Base-by-base conservation (phyloP, 2,329 filamentous ascomycete genomes). In the Phaeophleospora eucalypticola region DNA sequence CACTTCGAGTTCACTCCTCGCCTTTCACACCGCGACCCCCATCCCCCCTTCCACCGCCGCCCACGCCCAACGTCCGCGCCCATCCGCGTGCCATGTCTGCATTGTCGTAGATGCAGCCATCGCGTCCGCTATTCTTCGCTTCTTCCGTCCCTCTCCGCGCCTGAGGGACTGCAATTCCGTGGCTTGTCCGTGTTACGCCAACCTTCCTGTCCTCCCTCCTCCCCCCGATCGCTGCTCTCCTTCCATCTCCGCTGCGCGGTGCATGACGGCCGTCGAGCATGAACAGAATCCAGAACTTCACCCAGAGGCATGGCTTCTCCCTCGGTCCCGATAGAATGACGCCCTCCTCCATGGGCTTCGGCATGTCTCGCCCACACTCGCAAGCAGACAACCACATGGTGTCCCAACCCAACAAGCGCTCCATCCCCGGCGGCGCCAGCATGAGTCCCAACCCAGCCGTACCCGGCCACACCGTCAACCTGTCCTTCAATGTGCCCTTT, bases 401-500 rank as follows among this genome's bases (percentile, higher is more conserved):
- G 41, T 40, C 42, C 15, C 21, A 34, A 20, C 48, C 45, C 49
- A 68, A 78, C 62, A 81, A 82, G 68, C 79, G 80, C 56, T 66
- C 76, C 65, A 62, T 77, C 44, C 73, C 73, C 16, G 72, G 64
- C 43, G 24, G 24, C 24, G 58, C 64, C 32, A 55, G 64, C 17
- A 66, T 79, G 59, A 58, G 57, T 45, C 64, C 62, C 27, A 70
- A 83, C 60, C 83, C 86, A 57, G 81, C 85, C 48, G 76, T 84
- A 53, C 79, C 84, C 64, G 86, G 91, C 66, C 77, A 84, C 43
- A 83, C 82, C 57, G 87, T 97, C 69, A 89, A 94, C 70, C 85
- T 95, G 68, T 91, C 89, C 56, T 97, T 98, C 82, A 97, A 96
- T 67, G 86, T 98, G 40, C 93, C 93, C 51, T 96, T 97, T 71